phyloP scores from a whole-genome alignment of 1,139 yeast species.

The Geotrichum histeridarum region DNA sequence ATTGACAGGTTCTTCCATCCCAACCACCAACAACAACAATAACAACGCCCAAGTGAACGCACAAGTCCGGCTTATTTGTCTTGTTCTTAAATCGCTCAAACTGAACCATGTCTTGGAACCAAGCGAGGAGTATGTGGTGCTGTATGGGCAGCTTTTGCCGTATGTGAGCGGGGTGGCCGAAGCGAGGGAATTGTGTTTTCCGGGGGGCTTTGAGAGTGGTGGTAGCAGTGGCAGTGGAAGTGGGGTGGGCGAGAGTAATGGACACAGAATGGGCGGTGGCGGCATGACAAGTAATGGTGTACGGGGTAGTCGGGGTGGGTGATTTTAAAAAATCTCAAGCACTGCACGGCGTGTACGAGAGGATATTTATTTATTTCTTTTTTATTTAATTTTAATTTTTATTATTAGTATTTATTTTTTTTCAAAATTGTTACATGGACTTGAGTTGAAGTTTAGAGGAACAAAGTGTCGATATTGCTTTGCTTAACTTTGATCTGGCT shows the following conservation, averaged over 20 bases:
- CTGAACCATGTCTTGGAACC: conserved; percentile 23
- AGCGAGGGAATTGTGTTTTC: conserved; percentile 27
- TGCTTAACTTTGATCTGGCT: too few relatives aligned
- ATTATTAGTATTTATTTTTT: too few relatives aligned
- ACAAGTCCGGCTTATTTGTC: conserved; percentile 25
- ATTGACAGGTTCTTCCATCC: too few relatives aligned
- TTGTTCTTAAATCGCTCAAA: conserved; percentile 25
- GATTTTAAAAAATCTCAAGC: too few relatives aligned
- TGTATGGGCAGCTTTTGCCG: conserved; percentile 28
- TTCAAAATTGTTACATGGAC: too few relatives aligned
- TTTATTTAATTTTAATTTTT: too few relatives aligned
- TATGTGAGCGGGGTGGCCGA: conserved; percentile 29
- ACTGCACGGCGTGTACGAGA: too few relatives aligned
- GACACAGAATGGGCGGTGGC: background rate
- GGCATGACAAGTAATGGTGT: background rate
- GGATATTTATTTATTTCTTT: too few relatives aligned
- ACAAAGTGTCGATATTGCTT: too few relatives aligned
- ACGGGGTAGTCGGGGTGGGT: background rate
- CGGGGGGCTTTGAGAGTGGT: background rate
- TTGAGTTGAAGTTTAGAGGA: too few relatives aligned
- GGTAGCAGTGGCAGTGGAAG: background rate
- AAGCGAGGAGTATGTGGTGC: conserved; percentile 24
- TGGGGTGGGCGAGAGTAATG: background rate
- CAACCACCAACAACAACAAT: background rate
- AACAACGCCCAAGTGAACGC: background rate